Evolutionary conservation across 495 filamentous ascomycete genomes (phyloP), one percentile per base, ranked within the genome.

Genomic region (Sabuloglossum arenarium): DNA sequence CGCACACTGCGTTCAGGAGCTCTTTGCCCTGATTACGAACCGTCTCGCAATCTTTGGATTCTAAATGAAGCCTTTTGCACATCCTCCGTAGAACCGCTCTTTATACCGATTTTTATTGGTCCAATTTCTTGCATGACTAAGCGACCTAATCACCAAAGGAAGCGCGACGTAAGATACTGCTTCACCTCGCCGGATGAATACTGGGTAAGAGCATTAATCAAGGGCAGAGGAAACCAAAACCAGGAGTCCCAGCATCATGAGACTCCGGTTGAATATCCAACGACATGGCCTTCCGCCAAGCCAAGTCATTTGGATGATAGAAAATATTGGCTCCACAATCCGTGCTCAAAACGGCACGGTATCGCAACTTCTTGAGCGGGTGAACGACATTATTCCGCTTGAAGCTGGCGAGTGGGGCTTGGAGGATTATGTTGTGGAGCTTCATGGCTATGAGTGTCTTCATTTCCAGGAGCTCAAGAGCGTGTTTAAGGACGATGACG

Each of bases 341-440:
- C 11, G 23, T 0, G 23, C 23, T 21, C 24, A 61, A 23, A 76
- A 79, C 49, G 68, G 71, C 19, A 93, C 86, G 0, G 73, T 96
- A 55, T 77, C 85, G n/a, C 80, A 84, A 54, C 74, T 98, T 0
- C 72, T 97, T 45, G 84, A 89, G 59, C 78, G 86, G 54, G 72
- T 98, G 51, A 89, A 94, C 63, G 79, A 87, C 34, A 74, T 85
- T 25, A 70, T 96, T 8, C 88, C 89, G 1, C 74, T 98, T 0
- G 91, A 96, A 66, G 83, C 82, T 42, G 77, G 71, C 32, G 75
- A 83, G 58, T 94, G 85, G 85, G 91, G 89, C 0, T 63, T 97
- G 27, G 91, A 98, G 62, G 86, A 97, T 63, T 98, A 98, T 68
- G 79, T 79, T 19, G 88, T 95, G 29, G 84, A 94, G 65, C 73